Base-by-base conservation (phyloP, 2,329 filamentous ascomycete species). In the Venturia pyrina region DNA sequence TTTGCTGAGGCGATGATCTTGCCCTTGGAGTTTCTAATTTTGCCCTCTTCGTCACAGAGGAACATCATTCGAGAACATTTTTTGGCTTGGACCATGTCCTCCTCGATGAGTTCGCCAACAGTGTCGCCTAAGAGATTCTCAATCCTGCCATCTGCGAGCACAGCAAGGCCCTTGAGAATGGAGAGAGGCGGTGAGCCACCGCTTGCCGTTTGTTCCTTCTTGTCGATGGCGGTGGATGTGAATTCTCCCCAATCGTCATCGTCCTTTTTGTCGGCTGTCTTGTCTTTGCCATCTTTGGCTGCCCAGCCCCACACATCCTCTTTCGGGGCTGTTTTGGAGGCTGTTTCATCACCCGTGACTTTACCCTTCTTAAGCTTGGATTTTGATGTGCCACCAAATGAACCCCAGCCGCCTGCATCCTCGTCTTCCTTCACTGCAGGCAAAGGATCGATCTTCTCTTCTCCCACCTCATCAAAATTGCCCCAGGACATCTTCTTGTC, bases 1-100 rank as follows among this genome's bases (percentile, higher is more conserved):
- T 87, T 87, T 48, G 89, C 87, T 75, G 88, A 89, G 74, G 83
- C 83, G 56, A 85, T 78, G 62, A 82, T 77, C 8, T 81, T 80
- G 69, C 79, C 79, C 4, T 79, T 73, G 74, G 81, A 81, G 73
- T 82, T 78, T 65, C 79, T 71, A 41, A 82, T 78, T 68, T 82
- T 80, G 63, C 80, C 79, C 72, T 80, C 78, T 66, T 80, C 79
- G 71, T 82, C 81, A 71, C 79, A 71, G 41, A 75, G 69, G 67
- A 83, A 82, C 68, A 75, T 79, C 75, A 80, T 80, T 68, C 80
- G 79, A 41, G 77, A 76, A 66, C 75, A 79, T 24, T 78, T 71
- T 59, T 72, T 71, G 17, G 87, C 74, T 32, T 59, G 44, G 46
- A 60, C 46, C 64, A 75, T 67, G 43, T 81, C 80, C 50, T 80